These are phyloP conservation scores for Helenozyma rhizophorensis DNA, from an alignment of 805 yeast species.

Conservation along the genomic window DNA sequence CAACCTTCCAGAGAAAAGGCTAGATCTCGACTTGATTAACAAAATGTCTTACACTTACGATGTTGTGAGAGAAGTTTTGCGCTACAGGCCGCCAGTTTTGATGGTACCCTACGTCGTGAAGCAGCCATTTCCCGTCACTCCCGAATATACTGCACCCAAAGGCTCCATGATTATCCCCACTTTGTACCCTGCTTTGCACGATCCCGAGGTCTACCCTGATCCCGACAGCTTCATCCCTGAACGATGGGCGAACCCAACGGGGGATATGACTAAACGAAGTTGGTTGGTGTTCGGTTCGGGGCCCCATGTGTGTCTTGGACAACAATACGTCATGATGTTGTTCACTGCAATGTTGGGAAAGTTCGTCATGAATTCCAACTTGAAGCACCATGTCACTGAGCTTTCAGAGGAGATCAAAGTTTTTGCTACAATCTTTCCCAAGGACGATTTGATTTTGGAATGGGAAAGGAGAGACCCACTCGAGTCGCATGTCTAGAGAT, in stretches of 20 bases:
- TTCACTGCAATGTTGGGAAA: slow-evolving; percentile 91
- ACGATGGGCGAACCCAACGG: slow-evolving; percentile 87
- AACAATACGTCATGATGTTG: slow-evolving; percentile 86
- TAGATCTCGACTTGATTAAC: slow-evolving; percentile 72
- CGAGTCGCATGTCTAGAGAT: neutral
- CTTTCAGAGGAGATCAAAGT: slow-evolving; percentile 89
- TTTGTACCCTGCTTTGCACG: slow-evolving; percentile 92
- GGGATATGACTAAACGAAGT: slow-evolving; percentile 73
- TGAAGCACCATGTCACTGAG: slow-evolving; percentile 78
- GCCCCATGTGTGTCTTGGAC: slow-evolving; percentile 94
- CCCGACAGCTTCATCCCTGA: slow-evolving; percentile 96
- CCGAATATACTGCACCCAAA: slow-evolving; percentile 87
- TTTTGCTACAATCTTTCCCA: slow-evolving; percentile 97
- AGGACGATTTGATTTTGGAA: slow-evolving; percentile 83
- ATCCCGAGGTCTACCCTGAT: slow-evolving; percentile 91
- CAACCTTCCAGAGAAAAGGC: slow-evolving; percentile 61
- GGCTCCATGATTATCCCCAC: slow-evolving; percentile 98
- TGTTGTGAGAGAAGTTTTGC: slow-evolving; percentile 88
- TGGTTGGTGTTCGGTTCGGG: slow-evolving; percentile 98
- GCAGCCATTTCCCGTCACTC: slow-evolving; percentile 77
- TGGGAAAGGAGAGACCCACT: slow-evolving; percentile 65
- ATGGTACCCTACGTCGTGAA: slow-evolving; percentile 98
- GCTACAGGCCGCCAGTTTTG: slow-evolving; percentile 95
- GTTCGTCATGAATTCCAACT: slow-evolving; percentile 74
- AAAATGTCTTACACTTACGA: slow-evolving; percentile 81